phyloP scores from a whole-genome alignment of 2,329 filamentous ascomycete species.

The Aspergillus persii region DNA sequence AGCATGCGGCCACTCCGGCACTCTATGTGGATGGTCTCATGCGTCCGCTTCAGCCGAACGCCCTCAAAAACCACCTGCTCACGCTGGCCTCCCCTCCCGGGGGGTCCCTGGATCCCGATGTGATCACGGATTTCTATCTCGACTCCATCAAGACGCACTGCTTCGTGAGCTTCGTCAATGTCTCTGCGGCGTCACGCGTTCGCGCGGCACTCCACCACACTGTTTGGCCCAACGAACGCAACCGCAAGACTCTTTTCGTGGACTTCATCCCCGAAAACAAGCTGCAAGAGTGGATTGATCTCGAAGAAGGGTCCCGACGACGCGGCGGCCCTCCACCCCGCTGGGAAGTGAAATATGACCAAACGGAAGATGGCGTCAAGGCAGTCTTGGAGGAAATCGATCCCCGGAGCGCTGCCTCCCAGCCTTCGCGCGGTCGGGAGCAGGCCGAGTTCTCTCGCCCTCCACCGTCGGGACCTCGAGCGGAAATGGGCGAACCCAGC shows the following conservation, averaged over 20 bases:
- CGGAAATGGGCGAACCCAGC: slow-evolving; percentile 21
- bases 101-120: slow-evolving; percentile 50
- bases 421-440: slow-evolving; percentile 10
- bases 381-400: slow-evolving; percentile 56
- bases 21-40: slow-evolving; percentile 90
- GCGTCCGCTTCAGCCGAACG: slow-evolving; percentile 71
- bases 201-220: slow-evolving; percentile 72
- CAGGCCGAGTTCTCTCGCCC: slow-evolving; percentile 19
- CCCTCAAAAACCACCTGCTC: slow-evolving; percentile 67
- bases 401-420: slow-evolving; percentile 18
- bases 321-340: slow-evolving; percentile 46
- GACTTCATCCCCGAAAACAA: slow-evolving; percentile 83
- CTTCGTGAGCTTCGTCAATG: slow-evolving; percentile 69
- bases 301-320: slow-evolving; percentile 56
- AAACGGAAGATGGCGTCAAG: slow-evolving; percentile 55
- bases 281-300: slow-evolving; percentile 70
- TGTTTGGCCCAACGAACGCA: slow-evolving; percentile 84
- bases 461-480: slow-evolving; percentile 25
- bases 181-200: slow-evolving; percentile 71
- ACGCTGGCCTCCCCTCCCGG: slow-evolving; percentile 63
- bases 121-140: slow-evolving; percentile 70
- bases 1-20: slow-evolving; percentile 70
- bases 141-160: slow-evolving; percentile 87
- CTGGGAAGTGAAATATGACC: slow-evolving; percentile 73
- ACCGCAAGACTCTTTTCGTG: slow-evolving; percentile 78